Evolutionary conservation across 805 yeast species (phyloP), one percentile per base, ranked within the genome.

Genomic region (Jamesozyma piceae): DNA sequence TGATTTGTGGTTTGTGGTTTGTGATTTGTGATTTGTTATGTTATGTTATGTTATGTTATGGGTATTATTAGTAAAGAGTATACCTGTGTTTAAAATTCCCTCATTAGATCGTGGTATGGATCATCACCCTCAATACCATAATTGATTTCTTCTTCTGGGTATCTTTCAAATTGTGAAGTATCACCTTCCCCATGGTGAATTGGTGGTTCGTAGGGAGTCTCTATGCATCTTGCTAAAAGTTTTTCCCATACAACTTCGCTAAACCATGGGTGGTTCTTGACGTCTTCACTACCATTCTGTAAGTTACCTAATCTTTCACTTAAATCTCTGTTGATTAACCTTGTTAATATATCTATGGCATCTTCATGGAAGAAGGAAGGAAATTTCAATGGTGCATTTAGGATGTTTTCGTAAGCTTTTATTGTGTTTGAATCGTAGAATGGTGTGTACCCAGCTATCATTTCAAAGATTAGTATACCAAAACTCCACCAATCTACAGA

Each of bases 401-500:
- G 68, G 50, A 88, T 89, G 60, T 88, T 88, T 58, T 88, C 95
- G 64, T 88, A 88, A 2, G 96, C 87, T 58, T 86, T 86, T 85
- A 88, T 85, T 43, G 95, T 95, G 13, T 89, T 81, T 24, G 85
- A 76, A 58, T 87, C 95, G 65, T 86, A 88, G 59, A 88, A 88
- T 21, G 97, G 96, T 4, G 97, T 89, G 65, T 83, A 83, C 9
- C 97, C 97, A 3, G 95, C 84, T 50, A 88, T 73, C 97, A 88
- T 88, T 65, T 88, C 97, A 62, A 78, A 88, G 30, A 88, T 85
- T 41, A 88, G 71, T 30, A 88, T 84, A 10, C 97, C 97, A 52
- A 88, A 74, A 1, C 95, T 85, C 97, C 97, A 88, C 96, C 96
- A 88, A 63, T 88, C 97, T 32, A 88, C 95, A 13, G 92, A 81